Evolutionary conservation across 1,284 basidiomycete species (phyloP).

Genomic region (Apiotrichum akiyoshidainum): DNA sequence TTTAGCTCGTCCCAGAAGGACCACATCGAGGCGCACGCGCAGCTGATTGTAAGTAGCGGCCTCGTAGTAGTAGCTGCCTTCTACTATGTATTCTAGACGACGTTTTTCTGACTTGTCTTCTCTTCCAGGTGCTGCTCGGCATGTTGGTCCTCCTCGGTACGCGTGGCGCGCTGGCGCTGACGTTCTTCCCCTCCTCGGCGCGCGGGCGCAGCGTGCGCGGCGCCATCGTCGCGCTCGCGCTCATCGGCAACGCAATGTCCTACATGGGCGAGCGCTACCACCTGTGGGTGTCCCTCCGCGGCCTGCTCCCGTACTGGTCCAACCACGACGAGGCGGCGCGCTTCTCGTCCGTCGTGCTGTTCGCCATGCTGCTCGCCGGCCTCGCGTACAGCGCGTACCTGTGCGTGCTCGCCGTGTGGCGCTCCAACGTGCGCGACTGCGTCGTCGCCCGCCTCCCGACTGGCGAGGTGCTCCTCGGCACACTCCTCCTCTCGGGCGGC

Average conservation of each 20-base stretch:
- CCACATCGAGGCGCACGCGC: slow-evolving; percentile 1
- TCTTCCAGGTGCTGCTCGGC: neutral
- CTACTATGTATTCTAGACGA: too few relatives aligned
- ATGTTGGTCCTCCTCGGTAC: neutral
- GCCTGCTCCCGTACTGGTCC: neutral
- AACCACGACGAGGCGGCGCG: neutral
- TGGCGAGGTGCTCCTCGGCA: neutral
- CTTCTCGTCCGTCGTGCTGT: neutral
- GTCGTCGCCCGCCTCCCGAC: neutral
- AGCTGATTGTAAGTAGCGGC: neutral
- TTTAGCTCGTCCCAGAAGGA: neutral
- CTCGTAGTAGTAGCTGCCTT: too few relatives aligned
- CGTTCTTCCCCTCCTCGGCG: neutral
- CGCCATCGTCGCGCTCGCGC: neutral
- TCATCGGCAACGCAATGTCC: neutral
- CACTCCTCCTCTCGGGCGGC: neutral
- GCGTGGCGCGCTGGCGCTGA: neutral
- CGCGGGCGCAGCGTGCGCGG: neutral
- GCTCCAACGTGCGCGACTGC: neutral
- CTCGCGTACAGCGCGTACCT: too few relatives aligned
- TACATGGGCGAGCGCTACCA: neutral
- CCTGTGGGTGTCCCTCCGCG: neutral
- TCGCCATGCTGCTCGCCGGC: neutral
- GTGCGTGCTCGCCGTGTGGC: neutral
- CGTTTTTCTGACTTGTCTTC: neutral